Percentiles rank a stretch among this genome's conserved stretches.
phyloP scores from a whole-genome alignment of 148 eudicot genomes.

The Hydrangea macrophylla region DNA sequence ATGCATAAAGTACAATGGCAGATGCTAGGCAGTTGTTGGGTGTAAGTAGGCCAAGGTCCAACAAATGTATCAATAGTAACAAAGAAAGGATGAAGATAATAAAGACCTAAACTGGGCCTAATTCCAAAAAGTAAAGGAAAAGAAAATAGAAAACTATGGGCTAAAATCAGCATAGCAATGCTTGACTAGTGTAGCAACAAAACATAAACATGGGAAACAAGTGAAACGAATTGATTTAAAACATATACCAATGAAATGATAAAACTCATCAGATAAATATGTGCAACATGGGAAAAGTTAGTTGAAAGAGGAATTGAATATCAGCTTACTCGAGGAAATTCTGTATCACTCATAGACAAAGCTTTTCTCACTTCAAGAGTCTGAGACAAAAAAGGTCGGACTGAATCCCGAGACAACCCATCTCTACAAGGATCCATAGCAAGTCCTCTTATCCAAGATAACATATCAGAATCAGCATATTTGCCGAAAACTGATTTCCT shows the following conservation, averaged over 20 bases:
- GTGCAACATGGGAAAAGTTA: background rate
- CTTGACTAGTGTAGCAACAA: background rate
- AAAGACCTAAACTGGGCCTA: background rate
- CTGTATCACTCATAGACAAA: constrained; percentile 23
- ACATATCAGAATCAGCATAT: constrained; percentile 18
- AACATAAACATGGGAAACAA: background rate
- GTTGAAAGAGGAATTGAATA: background rate
- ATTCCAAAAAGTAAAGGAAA: background rate
- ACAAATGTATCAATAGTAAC: background rate
- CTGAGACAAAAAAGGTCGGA: constrained; percentile 25
- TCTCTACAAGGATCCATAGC: constrained; percentile 18
- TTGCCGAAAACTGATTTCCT: constrained; percentile 18
- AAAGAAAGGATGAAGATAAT: background rate
- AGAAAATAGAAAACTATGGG: background rate
- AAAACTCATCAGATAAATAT: background rate
- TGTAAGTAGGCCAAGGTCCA: background rate
- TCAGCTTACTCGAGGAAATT: constrained; percentile 30
- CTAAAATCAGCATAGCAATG: background rate
- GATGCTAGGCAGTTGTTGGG: too few relatives aligned
- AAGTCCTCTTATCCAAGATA: constrained; percentile 19
- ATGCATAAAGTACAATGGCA: too few relatives aligned
- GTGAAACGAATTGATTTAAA: background rate
- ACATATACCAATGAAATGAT: background rate
- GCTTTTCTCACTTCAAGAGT: constrained; percentile 22
- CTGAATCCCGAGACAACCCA: background rate